These are phyloP conservation scores for Chamaecyparis obtusa DNA, from an alignment of 75 land plant species.

Conservation along the genomic window DNA sequence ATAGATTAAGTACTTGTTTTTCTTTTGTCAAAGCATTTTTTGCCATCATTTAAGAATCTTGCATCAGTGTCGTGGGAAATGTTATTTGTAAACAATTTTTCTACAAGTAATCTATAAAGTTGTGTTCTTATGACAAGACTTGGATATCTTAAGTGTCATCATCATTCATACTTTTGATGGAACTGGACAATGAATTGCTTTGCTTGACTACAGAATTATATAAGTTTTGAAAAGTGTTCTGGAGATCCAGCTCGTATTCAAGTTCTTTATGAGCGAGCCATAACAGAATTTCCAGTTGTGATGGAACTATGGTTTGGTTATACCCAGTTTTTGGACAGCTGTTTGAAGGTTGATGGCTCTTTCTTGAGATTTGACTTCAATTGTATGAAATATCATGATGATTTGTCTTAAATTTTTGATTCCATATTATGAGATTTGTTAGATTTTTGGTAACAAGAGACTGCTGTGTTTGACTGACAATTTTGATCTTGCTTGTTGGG, in stretches of 20 bases:
- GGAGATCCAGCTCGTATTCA: slow-evolving; percentile 93
- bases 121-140: background rate
- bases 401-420: background rate
- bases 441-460: background rate
- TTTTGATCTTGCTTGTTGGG: background rate
- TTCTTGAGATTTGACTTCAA: background rate
- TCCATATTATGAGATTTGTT: background rate
- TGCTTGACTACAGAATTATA: slow-evolving; percentile 58
- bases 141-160: background rate
- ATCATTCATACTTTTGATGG: background rate
- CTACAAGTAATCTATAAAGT: background rate
- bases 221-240: slow-evolving; percentile 75
- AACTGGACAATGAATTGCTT: slow-evolving; percentile 1
- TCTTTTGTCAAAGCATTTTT: background rate
- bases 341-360: slow-evolving; percentile 53
- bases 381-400: background rate
- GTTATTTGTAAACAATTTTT: background rate
- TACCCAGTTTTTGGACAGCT: slow-evolving; percentile 73
- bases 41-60: background rate
- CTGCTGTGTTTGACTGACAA: background rate
- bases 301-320: slow-evolving; percentile 90
- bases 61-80: background rate
- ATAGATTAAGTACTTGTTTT: background rate
- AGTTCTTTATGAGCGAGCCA: slow-evolving; percentile 91
- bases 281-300: slow-evolving; percentile 77